phyloP scores from a whole-genome alignment of 768 basidiomycete genomes.

The Lactarius indigo region DNA sequence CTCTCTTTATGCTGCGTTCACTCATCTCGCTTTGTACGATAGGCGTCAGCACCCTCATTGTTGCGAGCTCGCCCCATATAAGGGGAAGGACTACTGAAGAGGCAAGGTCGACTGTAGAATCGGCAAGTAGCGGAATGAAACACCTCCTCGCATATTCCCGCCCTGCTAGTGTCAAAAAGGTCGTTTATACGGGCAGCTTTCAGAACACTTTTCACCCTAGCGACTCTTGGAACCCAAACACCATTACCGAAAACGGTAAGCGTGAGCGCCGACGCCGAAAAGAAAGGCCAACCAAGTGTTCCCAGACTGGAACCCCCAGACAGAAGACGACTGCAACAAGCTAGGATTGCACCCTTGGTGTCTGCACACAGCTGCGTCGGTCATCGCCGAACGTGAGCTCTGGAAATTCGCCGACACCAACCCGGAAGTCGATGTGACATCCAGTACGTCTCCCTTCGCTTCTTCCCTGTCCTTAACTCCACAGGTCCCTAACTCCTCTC shows the following conservation, averaged over 20 bases:
- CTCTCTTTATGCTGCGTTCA: neutral
- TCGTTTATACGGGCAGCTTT: slow-evolving; percentile 12
- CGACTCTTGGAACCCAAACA: slow-evolving; percentile 19
- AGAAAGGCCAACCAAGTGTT: neutral
- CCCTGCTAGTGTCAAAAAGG: slow-evolving; percentile 13
- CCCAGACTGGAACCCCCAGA: slow-evolving; percentile 21
- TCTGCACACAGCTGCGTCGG: slow-evolving; percentile 8
- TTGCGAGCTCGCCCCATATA: neutral
- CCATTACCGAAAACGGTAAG: slow-evolving; percentile 16
- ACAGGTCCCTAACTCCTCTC: neutral
- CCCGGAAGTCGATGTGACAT: slow-evolving; percentile 15
- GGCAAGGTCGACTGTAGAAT: slow-evolving; percentile 1
- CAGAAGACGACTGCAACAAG: slow-evolving; percentile 1
- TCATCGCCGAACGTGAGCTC: slow-evolving; percentile 22
- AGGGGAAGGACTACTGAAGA: neutral
- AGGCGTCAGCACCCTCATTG: slow-evolving; percentile 9
- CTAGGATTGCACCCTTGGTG: slow-evolving; percentile 23
- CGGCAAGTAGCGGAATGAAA: slow-evolving; percentile 6
- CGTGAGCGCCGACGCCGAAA: neutral
- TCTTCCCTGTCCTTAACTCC: neutral
- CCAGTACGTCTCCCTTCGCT: slow-evolving; percentile 9
- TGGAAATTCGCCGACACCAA: slow-evolving; percentile 20
- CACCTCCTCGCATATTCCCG: slow-evolving; percentile 11
- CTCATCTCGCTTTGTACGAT: neutral
- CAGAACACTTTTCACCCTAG: slow-evolving; percentile 14